Conservation (phyloP, 78 protist genomes). For the Isochrysis galbana region DNA sequence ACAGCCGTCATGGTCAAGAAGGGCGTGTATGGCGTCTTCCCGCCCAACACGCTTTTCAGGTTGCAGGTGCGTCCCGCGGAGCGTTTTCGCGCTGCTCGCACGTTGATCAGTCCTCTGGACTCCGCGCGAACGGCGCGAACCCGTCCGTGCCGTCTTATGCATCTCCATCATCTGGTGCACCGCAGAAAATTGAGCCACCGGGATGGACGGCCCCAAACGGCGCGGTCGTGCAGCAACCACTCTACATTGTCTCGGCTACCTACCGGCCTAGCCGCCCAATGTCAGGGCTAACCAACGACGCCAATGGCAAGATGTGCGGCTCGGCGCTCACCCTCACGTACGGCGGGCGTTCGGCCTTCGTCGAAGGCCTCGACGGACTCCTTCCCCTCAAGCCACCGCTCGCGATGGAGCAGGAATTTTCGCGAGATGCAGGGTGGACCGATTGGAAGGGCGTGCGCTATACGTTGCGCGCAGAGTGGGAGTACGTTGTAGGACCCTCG, state of each 20-base stretch:
- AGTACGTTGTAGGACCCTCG: background rate
- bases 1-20: background rate
- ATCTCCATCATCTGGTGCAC: too few species aligned
- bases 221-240: background rate
- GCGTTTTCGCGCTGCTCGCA: too few species aligned
- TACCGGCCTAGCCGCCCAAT: background rate
- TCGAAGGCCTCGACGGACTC: background rate
- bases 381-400: background rate
- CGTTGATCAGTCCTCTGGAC: too few species aligned
- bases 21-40: background rate
- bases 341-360: background rate
- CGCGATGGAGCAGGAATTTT: background rate
- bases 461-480: background rate
- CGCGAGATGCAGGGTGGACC: background rate
- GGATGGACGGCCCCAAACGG: background rate
- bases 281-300: background rate
- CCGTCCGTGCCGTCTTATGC: too few species aligned
- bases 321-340: background rate
- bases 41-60: background rate
- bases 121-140: too few species aligned
- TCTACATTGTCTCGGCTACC: slow-evolving; percentile 2
- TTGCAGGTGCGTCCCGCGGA: too few species aligned
- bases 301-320: background rate
- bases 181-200: background rate
- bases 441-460: background rate